Base-by-base conservation (phyloP, 2,329 filamentous ascomycete genomes). In the Colletotrichum spaethianum region DNA sequence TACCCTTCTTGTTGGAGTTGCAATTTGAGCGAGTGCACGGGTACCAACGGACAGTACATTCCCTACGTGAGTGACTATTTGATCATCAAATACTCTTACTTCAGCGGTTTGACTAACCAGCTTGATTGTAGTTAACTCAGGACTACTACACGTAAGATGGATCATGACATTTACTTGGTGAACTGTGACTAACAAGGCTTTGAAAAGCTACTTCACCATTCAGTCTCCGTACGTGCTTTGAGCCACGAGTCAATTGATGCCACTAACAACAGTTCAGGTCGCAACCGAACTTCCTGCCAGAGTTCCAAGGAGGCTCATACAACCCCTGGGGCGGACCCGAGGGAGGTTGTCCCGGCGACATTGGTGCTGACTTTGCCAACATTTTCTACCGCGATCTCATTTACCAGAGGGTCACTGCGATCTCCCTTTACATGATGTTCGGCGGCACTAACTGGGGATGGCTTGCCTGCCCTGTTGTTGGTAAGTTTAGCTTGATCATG, bases 391-490 rank as follows among this genome's bases (percentile, higher is more conserved):
- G 89, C 14, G 87, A 91, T 76, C 86, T 91, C 64, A 87, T 92
- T 33, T 88, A 85, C 33, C 87, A 92, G 75, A 83, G 88, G 0
- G 85, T 91, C 4, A 90, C 88, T 0, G 88, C 88, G 0, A 85
- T 91, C 66, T 90, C 86, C 38, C 78, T 92, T 2, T 92, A 92
- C 77, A 92, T 92, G 89, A 80, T 90, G 63, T 92, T 87, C 63
- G 90, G 90, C 4, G 90, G 90, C 2, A 92, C 90, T 0, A 91
- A 89, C 73, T 92, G 89, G 89, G 90, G 90, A 6, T 86, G 86
- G 59, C 80, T 90, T 38, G 87, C 89, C 16, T 85, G 86, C 4
- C 89, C 90, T 0, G 86, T 88, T 1, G 89, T 89, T 38, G 72
- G 69, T 74, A 62, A n/a, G 70, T 38, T 18, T 5, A 42, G 60